Percentiles rank a stretch among this genome's conserved stretches.
Evolutionary conservation across 768 basidiomycete genomes (phyloP).

Genomic region (Tylopilus subfusipes): DNA sequence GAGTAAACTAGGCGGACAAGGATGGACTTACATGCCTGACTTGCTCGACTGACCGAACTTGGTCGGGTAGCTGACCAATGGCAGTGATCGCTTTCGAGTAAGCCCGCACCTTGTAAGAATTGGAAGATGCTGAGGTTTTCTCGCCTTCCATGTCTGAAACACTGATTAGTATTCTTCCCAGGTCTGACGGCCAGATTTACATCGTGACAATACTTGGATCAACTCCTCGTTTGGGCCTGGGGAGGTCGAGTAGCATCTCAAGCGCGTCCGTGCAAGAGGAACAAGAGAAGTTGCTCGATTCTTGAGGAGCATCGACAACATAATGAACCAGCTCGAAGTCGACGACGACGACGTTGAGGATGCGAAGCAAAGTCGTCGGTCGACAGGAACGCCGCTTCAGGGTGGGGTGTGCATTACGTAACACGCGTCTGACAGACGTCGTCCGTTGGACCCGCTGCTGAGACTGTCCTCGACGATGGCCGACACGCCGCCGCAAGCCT

Average conservation of each 20-base stretch:
- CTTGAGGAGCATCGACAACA: conserved; percentile 21
- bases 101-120: conserved; percentile 48
- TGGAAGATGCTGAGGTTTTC: conserved; percentile 32
- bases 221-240: conserved; percentile 36
- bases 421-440: conserved; percentile 19
- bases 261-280: conserved; percentile 4
- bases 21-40: conserved; percentile 26
- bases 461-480: conserved; percentile 21
- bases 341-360: neutral
- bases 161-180: neutral
- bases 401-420: conserved; percentile 19
- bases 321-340: neutral
- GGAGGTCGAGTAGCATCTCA: conserved; percentile 17
- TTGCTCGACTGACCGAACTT: conserved; percentile 44
- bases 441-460: neutral
- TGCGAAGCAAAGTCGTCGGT: neutral
- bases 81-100: conserved; percentile 46
- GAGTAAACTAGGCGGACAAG: neutral
- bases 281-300: neutral
- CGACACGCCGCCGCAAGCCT: conserved; percentile 25
- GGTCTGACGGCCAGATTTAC: conserved; percentile 29
- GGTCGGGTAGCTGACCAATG: conserved; percentile 38
- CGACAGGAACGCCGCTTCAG: neutral
- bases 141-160: conserved; percentile 42
- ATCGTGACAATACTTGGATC: conserved; percentile 39